Base-by-base conservation (phyloP, 345 rosid genomes). In the Cardamine resedifolia region DNA sequence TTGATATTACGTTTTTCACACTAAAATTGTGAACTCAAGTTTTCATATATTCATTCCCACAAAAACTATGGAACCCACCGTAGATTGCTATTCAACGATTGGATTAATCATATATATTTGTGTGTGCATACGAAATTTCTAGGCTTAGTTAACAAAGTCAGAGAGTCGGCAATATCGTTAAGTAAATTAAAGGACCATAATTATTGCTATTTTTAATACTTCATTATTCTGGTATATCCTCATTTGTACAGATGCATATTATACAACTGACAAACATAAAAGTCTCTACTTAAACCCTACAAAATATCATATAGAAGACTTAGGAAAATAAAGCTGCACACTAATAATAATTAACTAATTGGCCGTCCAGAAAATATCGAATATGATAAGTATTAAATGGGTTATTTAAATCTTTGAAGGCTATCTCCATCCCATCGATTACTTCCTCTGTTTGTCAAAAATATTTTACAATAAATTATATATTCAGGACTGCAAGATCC, bases 401-500 rank as follows among this genome's bases (percentile, higher is more conserved):
- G 23, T 31, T 64, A 45, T 31, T 16, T 64, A 55, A 33, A 53
- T 15, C 38, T 43, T 62, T 55, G 65, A 45, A 34, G 58, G 60
- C 58, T 58, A 45, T 33, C 24, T 24, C 18, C 21, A 57, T 57
- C 60, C 53, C 33, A 41, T 74, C 59, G 50, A 66, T 66, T 66
- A 20, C 67, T 47, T 47, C 60, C 49, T 55, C 43, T 39, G 60
- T 28, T 49, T 36, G 77, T 66, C 45, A 33, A 45, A 31, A 49
- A 75, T 51, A 28, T 34, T 0, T 8, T 27, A 20, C 27, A 58
- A 66, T 66, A 49, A 58, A 57, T 4, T 38, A 58, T 74, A 39
- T 50, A 52, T 43, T 34, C 3, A 60, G 79, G 79, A 75, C 74
- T 68, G 79, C 74, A 75, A 75, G 58, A 68, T 75, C 64, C 41